Evolutionary conservation across 768 basidiomycete genomes (phyloP).

Genomic region (Gautieria morchelliformis): DNA sequence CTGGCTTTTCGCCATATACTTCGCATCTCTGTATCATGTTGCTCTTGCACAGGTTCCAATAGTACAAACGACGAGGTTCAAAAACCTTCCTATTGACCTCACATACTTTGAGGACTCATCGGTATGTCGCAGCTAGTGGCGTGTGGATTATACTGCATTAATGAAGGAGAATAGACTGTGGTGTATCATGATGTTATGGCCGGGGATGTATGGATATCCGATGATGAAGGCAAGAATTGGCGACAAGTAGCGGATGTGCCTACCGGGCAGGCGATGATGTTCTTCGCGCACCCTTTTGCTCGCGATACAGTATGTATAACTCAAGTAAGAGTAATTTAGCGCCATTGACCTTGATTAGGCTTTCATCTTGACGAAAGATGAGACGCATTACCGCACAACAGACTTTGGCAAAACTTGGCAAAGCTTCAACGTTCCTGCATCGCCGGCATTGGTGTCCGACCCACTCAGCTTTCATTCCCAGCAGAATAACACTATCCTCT

Average conservation of each 20-base stretch:
- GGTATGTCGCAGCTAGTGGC: constrained; percentile 34
- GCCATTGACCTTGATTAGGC: constrained; percentile 40
- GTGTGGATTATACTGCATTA: background rate
- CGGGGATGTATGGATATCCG: constrained; percentile 67
- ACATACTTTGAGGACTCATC: constrained; percentile 92
- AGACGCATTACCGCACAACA: constrained; percentile 76
- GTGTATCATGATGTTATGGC: constrained; percentile 71
- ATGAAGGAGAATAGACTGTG: constrained; percentile 35
- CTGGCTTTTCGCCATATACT: background rate
- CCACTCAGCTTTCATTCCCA: constrained; percentile 88
- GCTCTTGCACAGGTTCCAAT: constrained; percentile 13
- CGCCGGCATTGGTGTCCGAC: constrained; percentile 45
- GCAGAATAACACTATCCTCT: constrained; percentile 61
- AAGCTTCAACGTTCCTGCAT: constrained; percentile 56
- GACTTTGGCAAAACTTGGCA: constrained; percentile 87
- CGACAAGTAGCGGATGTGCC: constrained; percentile 35
- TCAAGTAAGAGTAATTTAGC: background rate
- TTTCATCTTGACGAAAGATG: constrained; percentile 71
- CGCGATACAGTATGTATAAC: constrained; percentile 50
- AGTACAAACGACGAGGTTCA: constrained; percentile 33
- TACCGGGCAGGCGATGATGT: constrained; percentile 50
- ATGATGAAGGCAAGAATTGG: constrained; percentile 81
- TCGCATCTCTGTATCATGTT: background rate
- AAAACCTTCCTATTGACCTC: constrained; percentile 63
- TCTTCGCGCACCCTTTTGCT: constrained; percentile 83